Base-by-base conservation (phyloP, 1,284 basidiomycete genomes). In the Apiotrichum porosum region DNA sequence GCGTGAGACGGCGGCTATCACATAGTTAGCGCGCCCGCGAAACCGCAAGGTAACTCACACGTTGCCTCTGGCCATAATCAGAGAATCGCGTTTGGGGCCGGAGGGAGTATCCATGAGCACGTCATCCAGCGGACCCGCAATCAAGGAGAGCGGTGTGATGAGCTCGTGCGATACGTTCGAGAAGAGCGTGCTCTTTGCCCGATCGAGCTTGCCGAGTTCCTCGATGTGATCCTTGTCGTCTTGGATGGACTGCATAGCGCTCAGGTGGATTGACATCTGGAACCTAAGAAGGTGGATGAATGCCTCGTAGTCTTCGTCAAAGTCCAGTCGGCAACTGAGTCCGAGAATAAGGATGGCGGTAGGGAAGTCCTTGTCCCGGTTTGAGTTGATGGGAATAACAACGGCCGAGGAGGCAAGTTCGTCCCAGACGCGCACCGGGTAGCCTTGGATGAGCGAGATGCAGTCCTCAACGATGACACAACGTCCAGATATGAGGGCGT, bases 161-260 rank as follows among this genome's bases (percentile, higher is more conserved):
- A 74, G 56, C 49, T 75, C 72, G 54, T 73, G 72, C 5, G 61
- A 65, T 40, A 74, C 61, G 46, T 69, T 71, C n/a, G 66, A 66
- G 55, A 72, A 69, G 23, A 72, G 56, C 26, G 62, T 28, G 19
- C 57, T 66, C 55, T 71, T 74, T 3, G 73, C 72, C 15, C 70
- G 54, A 39, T 76, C 74, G n/a, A 77, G 58, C 3, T 63, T 61
- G 9, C 72, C 68, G 6, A 75, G 64, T 30, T 75, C 73, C 15
- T 75, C 69, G 1, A 73, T 63, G 6, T 71, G 64, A 19, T 61
- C 52, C 17, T 51, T 47, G 34, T 71, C 68, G 17, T 52, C 47
- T 33, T 67, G 61, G 42, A 61, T 56, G 0, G 54, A 56, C 22
- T 57, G 49, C 0, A 63, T 57, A 8, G 57, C 53, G 0, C 47